Conservation (phyloP, 495 filamentous ascomycete genomes). For the Hamigera avellanea region DNA sequence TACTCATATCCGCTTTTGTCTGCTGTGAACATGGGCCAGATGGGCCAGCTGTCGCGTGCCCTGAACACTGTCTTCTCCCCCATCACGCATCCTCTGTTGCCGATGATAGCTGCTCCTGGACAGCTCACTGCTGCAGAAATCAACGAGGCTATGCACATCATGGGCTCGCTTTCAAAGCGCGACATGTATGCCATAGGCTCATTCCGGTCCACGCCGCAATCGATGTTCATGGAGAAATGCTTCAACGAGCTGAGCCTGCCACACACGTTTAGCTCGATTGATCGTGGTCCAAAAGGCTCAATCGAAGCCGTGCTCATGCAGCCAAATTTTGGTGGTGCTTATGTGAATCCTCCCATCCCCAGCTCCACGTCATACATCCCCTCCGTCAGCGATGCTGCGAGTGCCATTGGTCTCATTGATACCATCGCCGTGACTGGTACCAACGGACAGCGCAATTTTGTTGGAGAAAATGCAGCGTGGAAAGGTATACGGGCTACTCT, state of each 20-base stretch:
- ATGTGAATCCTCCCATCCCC: constrained; percentile 57
- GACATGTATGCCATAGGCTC: constrained; percentile 71
- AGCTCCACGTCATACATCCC: constrained; percentile 45
- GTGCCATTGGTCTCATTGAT: constrained; percentile 66
- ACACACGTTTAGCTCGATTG: constrained; percentile 65
- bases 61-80: constrained; percentile 77
- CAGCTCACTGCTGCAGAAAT: constrained; percentile 77
- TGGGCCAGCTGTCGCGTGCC: constrained; percentile 67
- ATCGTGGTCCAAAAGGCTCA: constrained; percentile 51
- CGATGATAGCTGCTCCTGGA: constrained; percentile 74
- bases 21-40: constrained; percentile 76
- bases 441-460: constrained; percentile 34
- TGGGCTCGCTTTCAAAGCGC: constrained; percentile 69
- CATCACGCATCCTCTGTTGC: constrained; percentile 72
- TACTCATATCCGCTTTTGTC: constrained; percentile 62
- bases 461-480: constrained; percentile 74
- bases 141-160: constrained; percentile 62
- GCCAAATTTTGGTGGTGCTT: constrained; percentile 66
- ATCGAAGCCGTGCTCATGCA: constrained; percentile 57
- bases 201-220: constrained; percentile 57
- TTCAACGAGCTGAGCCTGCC: constrained; percentile 81
- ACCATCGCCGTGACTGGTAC: constrained; percentile 53
- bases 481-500: constrained; percentile 72
- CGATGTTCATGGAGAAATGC: constrained; percentile 78
- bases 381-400: constrained; percentile 55